Base-by-base conservation (phyloP, 1,139 yeast species). In the Chernovozyma aurita region DNA sequence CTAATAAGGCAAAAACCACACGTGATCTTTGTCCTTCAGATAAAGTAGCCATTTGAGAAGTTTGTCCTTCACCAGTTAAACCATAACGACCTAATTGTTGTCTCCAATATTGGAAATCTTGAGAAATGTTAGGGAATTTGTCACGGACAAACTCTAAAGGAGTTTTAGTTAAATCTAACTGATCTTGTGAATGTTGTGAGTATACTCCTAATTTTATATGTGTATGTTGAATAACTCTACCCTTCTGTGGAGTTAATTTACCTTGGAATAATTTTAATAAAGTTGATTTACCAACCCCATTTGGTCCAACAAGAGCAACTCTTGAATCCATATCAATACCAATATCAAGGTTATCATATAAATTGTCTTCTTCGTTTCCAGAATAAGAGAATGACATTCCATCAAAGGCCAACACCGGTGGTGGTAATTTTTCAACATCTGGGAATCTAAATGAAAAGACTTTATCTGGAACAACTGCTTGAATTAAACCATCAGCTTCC, bases 301-400 rank as follows among this genome's bases (percentile, higher is more conserved):
- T 92, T 59, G 98, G 97, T 31, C 99, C 99, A 43, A 92, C 98
- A 41, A 92, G 76, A 32, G 98, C 98, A 55, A 90, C 82, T 73
- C 99, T 84, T 29, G 97, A 88, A 67, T 92, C 99, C 97, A 92
- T 90, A 75, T 94, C 98, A 46, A 92, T 92, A 83, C 98, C 98
- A 53, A 92, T 92, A 60, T 88, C 94, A 60, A 92, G 77, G 61
- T 85, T 67, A 60, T 85, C 88, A 67, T 92, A 92, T 55, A 92
- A 75, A 65, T 90, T 85, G 63, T 92, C 85, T 66, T 86, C 96
- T 37, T 76, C 65, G 17, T 85, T 82, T 52, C 95, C 97, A 52
- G 85, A 82, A 67, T 92, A 92, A 17, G 97, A 73, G 67, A 92
- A 94, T 21, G 95, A 80, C 63, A 90, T 90, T 55, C 85, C 92